A percentile compares a stretch with the other conserved stretches of the same genome.
Evolutionary conservation across 2,329 filamentous ascomycete species (phyloP).

Genomic region (Herpotrichia juniperi): DNA sequence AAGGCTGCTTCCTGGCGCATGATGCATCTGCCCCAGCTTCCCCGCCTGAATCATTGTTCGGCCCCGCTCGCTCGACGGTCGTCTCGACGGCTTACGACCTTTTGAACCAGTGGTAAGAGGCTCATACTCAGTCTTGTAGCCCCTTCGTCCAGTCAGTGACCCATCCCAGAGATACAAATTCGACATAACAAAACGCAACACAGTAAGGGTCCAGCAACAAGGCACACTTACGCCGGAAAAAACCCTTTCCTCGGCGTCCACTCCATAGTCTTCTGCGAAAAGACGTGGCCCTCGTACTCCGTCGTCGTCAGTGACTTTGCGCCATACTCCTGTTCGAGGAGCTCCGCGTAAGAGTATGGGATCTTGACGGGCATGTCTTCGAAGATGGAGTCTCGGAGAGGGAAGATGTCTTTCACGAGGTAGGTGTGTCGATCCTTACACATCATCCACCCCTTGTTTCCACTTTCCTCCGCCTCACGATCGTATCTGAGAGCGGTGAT

Average conservation of each 20-base stretch:
- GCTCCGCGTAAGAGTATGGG: conserved; percentile 61
- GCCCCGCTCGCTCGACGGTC: neutral
- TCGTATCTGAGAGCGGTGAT: conserved; percentile 63
- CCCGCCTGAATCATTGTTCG: neutral
- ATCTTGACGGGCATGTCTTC: conserved; percentile 61
- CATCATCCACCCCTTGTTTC: conserved; percentile 53
- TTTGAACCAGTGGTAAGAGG: too few species aligned
- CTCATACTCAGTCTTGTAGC: too few species aligned
- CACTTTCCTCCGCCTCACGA: conserved; percentile 44
- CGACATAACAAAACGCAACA: neutral
- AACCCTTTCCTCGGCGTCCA: conserved; percentile 26
- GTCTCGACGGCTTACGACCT: neutral
- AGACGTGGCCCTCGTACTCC: conserved; percentile 52
- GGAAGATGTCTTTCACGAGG: conserved; percentile 61
- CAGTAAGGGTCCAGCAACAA: too few species aligned
- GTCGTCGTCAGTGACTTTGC: conserved; percentile 54
- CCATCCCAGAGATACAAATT: neutral
- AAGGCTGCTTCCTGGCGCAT: neutral
- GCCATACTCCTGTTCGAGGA: conserved; percentile 64
- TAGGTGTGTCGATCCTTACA: conserved; percentile 65
- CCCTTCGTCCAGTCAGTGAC: neutral
- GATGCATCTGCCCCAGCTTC: neutral
- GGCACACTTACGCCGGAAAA: too few species aligned
- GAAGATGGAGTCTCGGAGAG: conserved; percentile 60
- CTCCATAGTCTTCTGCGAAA: conserved; percentile 38